Evolutionary conservation across 1,284 basidiomycete species (phyloP).

Genomic region (Exobasidium cylindrosporum): DNA sequence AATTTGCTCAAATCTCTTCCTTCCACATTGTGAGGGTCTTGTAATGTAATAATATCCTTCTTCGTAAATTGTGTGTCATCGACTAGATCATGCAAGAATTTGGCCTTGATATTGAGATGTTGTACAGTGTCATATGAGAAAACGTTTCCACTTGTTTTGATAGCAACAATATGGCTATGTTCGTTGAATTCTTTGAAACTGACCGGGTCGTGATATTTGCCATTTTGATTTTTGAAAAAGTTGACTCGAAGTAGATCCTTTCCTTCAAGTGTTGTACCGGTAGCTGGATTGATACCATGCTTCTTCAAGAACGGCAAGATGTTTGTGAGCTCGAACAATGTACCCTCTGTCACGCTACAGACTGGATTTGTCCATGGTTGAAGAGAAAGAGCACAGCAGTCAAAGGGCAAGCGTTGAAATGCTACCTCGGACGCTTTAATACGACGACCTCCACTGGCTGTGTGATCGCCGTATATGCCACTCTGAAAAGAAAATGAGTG

Average conservation of each 20-base stretch:
- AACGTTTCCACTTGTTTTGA: slow-evolving; percentile 70
- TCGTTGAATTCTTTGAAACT: slow-evolving; percentile 61
- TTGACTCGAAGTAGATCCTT: slow-evolving; percentile 81
- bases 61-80: slow-evolving; percentile 76
- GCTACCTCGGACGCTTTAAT: slow-evolving; percentile 57
- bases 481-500: slow-evolving; percentile 22
- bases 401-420: slow-evolving; percentile 68
- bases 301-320: slow-evolving; percentile 83
- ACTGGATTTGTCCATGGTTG: slow-evolving; percentile 88
- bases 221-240: slow-evolving; percentile 63
- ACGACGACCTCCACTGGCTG: slow-evolving; percentile 30
- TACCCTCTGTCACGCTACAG: slow-evolving; percentile 68
- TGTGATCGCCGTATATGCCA: slow-evolving; percentile 41
- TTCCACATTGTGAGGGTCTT: slow-evolving; percentile 56
- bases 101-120: slow-evolving; percentile 69
- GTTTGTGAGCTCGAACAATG: slow-evolving; percentile 59
- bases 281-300: slow-evolving; percentile 75
- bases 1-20: slow-evolving; percentile 31
- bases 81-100: slow-evolving; percentile 73
- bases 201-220: slow-evolving; percentile 56
- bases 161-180: slow-evolving; percentile 57
- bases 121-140: slow-evolving; percentile 72
- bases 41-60: slow-evolving; percentile 81
- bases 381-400: slow-evolving; percentile 87
- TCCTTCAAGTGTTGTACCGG: slow-evolving; percentile 73